These are phyloP conservation scores for Peniophora sp. DNA, from an alignment of 1,284 basidiomycete genomes.

Conservation along the genomic window DNA sequence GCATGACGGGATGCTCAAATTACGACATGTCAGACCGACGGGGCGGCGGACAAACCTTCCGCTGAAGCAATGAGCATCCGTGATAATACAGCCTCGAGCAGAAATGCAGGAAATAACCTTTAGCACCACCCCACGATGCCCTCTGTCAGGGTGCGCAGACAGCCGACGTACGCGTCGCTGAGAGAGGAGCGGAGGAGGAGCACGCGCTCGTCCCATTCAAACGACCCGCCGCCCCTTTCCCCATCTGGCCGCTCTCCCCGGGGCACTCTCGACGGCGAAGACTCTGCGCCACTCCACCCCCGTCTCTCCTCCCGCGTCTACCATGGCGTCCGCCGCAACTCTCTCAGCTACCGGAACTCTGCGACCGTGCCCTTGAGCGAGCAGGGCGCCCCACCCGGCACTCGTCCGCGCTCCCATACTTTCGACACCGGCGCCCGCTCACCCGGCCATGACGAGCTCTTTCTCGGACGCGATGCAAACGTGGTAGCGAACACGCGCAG, in stretches of 20 bases:
- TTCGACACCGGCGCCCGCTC: neutral
- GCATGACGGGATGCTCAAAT: no score
- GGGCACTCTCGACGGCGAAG: neutral
- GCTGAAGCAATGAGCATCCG: no score
- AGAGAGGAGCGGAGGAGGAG: constrained; percentile 17
- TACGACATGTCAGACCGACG: no score
- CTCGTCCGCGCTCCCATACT: neutral
- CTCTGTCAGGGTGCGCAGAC: constrained; percentile 45
- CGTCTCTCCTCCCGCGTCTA: neutral
- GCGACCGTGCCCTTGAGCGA: neutral
- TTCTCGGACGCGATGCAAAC: constrained; percentile 25
- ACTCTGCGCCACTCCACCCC: constrained; percentile 2
- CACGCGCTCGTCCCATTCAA: constrained; percentile 1
- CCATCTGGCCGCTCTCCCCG: constrained; percentile 1
- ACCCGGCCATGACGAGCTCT: constrained; percentile 10
- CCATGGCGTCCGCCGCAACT: constrained; percentile 1
- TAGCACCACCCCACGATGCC: constrained; percentile 31
- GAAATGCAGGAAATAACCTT: neutral
- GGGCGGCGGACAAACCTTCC: no score
- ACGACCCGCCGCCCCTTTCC: neutral
- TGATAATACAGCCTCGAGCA: no score
- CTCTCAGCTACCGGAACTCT: constrained; percentile 1
- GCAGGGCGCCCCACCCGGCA: neutral
- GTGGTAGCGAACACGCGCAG: constrained; percentile 18
- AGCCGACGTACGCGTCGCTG: constrained; percentile 31